Evolutionary conservation across 225 moss, liverwort and hornwort species (phyloP), one percentile per base, ranked within the genome.

Genomic region (Physcomitrellopsis africana): DNA sequence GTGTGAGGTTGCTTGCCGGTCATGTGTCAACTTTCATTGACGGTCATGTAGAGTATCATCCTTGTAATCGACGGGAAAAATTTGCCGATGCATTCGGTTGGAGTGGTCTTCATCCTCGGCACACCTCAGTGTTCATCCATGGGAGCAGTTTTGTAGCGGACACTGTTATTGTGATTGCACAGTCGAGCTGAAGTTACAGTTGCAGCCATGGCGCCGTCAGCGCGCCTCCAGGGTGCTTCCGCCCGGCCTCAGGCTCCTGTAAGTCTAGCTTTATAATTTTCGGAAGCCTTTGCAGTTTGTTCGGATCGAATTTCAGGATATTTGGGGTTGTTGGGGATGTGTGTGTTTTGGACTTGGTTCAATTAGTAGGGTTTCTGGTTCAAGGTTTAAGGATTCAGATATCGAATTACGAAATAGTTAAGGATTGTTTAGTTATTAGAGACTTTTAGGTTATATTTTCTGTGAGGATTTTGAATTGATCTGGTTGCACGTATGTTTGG

Each of bases 121-220:
- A 6, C 4, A 37, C 32, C 32, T 37, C 0, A 4, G 32, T 37
- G 32, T 69, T 77, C 70, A 64, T 70, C 77, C 47, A 20, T 15
- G 14, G 0, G 15, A 16, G 47, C 46, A 4, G 1, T 19, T 60
- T 44, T 2, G 13, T 3, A 11, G 12, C 49, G 1, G 11, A 49
- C 14, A 14, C 12, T 49, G 48, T 29, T 13, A 0, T 15, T 76
- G 8, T 49, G 62, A 49, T 5, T 45, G 63, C 61, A 12, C 15
- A 44, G 46, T 14, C 12, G 41, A 60, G 10, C 3, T 27, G 61
- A 27, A 22, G 19, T 27, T 29, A 24, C 23, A 26, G 44, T 29
- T 47, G 63, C 20, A 71, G 56, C 47, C 10, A 77, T 77, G 71
- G 77, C 71, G 57, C 57, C 77, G 57, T 71, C 71, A 48, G 29